phyloP scores from a whole-genome alignment of 495 filamentous ascomycete species.

The Neurospora sp. region DNA sequence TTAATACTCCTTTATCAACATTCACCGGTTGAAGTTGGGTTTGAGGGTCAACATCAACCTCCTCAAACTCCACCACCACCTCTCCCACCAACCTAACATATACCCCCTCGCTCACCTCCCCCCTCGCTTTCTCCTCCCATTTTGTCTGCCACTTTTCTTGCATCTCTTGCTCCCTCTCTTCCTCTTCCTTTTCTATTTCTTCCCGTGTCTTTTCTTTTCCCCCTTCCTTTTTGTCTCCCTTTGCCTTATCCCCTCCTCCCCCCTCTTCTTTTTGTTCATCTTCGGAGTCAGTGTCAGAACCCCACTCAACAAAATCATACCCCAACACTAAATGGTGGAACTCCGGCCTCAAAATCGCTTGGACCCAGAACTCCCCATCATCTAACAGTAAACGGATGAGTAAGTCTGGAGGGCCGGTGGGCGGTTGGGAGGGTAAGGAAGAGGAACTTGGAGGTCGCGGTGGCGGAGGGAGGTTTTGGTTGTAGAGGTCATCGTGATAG shows the following conservation, averaged over 20 bases:
- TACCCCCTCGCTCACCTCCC: background rate
- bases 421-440: background rate
- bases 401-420: background rate
- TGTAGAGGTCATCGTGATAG: background rate
- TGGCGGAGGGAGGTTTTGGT: background rate
- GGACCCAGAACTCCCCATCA: background rate
- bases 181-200: background rate
- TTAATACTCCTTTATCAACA: too few relatives aligned
- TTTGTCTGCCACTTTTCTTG: background rate
- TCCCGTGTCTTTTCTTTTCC: background rate
- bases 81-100: background rate
- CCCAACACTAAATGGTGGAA: background rate
- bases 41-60: background rate
- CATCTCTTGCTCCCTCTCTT: background rate
- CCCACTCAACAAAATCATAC: background rate
- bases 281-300: background rate
- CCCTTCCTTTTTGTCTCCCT: background rate
- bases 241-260: background rate
- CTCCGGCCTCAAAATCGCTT: background rate
- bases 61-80: background rate
- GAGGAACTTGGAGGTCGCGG: background rate
- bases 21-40: too few relatives aligned
- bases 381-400: background rate
- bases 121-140: background rate
- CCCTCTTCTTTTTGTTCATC: background rate